Conservation (phyloP, 2,329 filamentous ascomycete species). For the Parastagonospora nodorum region DNA sequence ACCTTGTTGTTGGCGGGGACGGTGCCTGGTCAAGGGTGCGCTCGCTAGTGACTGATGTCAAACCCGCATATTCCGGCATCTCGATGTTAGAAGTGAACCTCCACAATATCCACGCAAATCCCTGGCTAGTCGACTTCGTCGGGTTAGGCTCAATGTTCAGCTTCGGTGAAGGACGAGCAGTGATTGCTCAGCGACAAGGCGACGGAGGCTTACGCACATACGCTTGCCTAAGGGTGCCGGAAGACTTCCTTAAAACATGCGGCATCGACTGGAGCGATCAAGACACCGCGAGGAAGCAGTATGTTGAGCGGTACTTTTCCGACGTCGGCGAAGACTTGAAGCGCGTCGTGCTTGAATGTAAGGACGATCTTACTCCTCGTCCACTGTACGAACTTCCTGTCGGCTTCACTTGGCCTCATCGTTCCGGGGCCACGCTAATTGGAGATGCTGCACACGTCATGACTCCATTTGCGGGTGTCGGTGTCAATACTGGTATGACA, state of each 20-base stretch:
- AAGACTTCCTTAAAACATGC: constrained; percentile 49
- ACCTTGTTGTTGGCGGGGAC: constrained; percentile 56
- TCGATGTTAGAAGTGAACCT: constrained; percentile 51
- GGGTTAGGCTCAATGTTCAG: constrained; percentile 46
- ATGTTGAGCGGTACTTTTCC: constrained; percentile 26
- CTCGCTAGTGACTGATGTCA: constrained; percentile 33
- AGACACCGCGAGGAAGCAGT: constrained; percentile 39
- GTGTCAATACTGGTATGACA: constrained; percentile 63
- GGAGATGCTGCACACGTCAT: constrained; percentile 67
- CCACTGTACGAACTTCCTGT: constrained; percentile 60
- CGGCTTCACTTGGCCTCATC: constrained; percentile 56
- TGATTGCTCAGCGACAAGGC: constrained; percentile 55
- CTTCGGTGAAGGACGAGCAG: constrained; percentile 44
- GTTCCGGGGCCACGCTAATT: constrained; percentile 58
- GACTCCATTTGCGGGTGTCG: constrained; percentile 63
- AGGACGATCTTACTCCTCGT: constrained; percentile 20
- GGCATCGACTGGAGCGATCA: constrained; percentile 51
- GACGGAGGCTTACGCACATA: constrained; percentile 54
- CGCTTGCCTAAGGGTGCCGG: constrained; percentile 46
- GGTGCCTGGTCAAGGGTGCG: constrained; percentile 53
- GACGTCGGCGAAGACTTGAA: constrained; percentile 43
- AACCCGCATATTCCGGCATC: constrained; percentile 56
- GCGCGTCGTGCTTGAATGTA: constrained; percentile 24
- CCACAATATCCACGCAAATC: constrained; percentile 50
- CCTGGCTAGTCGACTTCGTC: constrained; percentile 51